phyloP scores from a whole-genome alignment of 2,329 filamentous ascomycete species.

The Graphilbum ipis-grandicollis region DNA sequence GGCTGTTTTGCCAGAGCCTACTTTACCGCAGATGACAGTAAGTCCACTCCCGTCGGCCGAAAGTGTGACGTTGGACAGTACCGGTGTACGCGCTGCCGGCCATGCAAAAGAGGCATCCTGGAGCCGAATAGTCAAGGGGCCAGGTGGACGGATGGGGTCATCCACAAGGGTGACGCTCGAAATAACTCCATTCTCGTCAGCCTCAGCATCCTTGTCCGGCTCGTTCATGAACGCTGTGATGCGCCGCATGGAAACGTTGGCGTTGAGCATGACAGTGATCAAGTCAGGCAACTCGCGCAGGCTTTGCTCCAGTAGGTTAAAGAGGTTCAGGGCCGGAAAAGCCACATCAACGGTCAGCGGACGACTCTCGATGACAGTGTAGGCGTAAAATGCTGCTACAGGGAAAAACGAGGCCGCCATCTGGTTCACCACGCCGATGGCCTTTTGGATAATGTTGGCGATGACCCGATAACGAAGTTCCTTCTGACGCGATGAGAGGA shows the following conservation, averaged over 20 bases:
- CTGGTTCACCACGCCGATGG: conserved; percentile 52
- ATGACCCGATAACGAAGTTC: conserved; percentile 51
- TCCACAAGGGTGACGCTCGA: conserved; percentile 3
- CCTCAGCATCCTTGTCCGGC: conserved; percentile 49
- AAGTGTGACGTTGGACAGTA: conserved; percentile 26
- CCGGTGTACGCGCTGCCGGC: conserved; percentile 45
- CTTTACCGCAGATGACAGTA: conserved; percentile 38
- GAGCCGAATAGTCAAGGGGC: conserved; percentile 30
- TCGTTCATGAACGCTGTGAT: conserved; percentile 80
- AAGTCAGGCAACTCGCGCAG: conserved; percentile 60
- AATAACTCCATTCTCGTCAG: conserved; percentile 15
- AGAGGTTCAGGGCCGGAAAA: conserved; percentile 72
- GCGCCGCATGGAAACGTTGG: conserved; percentile 62
- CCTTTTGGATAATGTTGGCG: conserved; percentile 41
- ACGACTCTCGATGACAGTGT: conserved; percentile 52
- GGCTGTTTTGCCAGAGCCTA: conserved; percentile 45
- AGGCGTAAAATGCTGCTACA: conserved; percentile 65
- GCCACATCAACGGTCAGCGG: conserved; percentile 64
- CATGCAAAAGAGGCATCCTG: conserved; percentile 58
- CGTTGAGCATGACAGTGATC: conserved; percentile 63
- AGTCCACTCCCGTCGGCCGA: conserved; percentile 31
- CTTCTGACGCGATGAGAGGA: conserved; percentile 48
- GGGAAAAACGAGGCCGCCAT: conserved; percentile 61
- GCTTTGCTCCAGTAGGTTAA: conserved; percentile 55
- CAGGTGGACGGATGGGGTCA: conserved; percentile 5